Evolutionary conservation across 2,329 filamentous ascomycete species (phyloP).

Genomic region (Didymella sp.): DNA sequence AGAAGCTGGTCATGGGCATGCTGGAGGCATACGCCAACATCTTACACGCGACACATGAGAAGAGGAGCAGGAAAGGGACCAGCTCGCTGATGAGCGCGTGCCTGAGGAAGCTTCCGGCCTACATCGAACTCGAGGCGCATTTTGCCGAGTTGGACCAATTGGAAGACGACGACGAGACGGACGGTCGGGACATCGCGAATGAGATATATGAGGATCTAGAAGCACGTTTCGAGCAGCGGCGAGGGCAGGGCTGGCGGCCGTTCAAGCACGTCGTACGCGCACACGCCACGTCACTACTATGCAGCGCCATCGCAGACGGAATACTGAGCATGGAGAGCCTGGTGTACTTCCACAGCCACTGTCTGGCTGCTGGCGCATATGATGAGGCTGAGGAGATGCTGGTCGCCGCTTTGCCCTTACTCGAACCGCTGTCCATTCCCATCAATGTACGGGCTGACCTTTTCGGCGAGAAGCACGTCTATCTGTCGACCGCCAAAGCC

Average conservation of each 20-base stretch:
- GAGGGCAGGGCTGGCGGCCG: constrained; percentile 48
- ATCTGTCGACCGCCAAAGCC: constrained; percentile 34
- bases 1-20: constrained; percentile 41
- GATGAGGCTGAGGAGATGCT: constrained; percentile 48
- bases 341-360: constrained; percentile 39
- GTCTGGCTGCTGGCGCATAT: constrained; percentile 40
- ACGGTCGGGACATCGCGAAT: constrained; percentile 44
- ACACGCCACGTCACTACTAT: constrained; percentile 50
- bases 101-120: constrained; percentile 50
- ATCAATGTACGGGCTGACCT: constrained; percentile 36
- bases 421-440: constrained; percentile 37
- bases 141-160: constrained; percentile 44
- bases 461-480: constrained; percentile 37
- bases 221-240: constrained; percentile 40
- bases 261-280: constrained; percentile 52
- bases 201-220: constrained; percentile 53
- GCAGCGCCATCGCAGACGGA: constrained; percentile 46
- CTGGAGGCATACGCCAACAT: constrained; percentile 46
- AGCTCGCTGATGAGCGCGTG: constrained; percentile 50
- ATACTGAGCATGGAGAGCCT: constrained; percentile 38
- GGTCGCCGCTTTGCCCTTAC: constrained; percentile 32
- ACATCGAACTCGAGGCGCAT: constrained; percentile 51
- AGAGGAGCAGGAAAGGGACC: constrained; percentile 42
- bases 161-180: constrained; percentile 38
- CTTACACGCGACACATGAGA: constrained; percentile 40